Evolutionary conservation across 768 basidiomycete genomes (phyloP).

Genomic region (Pleurotus pulmonarius): DNA sequence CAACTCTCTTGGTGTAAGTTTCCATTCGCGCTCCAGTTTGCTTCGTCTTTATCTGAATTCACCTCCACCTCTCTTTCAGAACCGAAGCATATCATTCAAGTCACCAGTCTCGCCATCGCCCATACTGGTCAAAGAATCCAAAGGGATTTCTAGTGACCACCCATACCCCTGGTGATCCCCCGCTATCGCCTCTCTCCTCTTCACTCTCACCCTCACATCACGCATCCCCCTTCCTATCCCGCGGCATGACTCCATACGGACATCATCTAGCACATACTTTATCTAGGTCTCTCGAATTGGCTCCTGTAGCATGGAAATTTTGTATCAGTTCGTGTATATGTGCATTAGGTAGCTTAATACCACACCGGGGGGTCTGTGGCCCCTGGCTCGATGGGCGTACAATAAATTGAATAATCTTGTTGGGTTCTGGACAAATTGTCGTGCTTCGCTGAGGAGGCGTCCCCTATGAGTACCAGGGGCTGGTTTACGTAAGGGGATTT

Average conservation of each 20-base stretch:
- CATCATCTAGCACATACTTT: too few species aligned
- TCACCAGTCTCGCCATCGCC: not conserved
- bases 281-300: too few species aligned
- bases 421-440: too few species aligned
- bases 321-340: too few species aligned
- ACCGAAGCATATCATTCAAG: not conserved
- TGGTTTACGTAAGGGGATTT: constrained; percentile 9
- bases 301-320: too few species aligned
- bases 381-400: too few species aligned
- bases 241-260: too few species aligned
- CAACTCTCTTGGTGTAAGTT: not conserved
- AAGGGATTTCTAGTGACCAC: not conserved
- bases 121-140: not conserved
- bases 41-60: not conserved
- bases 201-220: not conserved
- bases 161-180: not conserved
- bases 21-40: not conserved
- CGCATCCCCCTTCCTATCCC: too few species aligned
- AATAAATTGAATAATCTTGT: too few species aligned
- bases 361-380: too few species aligned
- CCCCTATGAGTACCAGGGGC: not conserved
- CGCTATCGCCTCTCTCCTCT: not conserved
- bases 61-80: not conserved
- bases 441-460: too few species aligned
- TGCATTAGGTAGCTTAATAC: too few species aligned